A percentile compares a stretch with the other conserved stretches of the same genome.
Evolutionary conservation across 306 rosid species (phyloP).

Genomic region (Ziziphus jujuba): DNA sequence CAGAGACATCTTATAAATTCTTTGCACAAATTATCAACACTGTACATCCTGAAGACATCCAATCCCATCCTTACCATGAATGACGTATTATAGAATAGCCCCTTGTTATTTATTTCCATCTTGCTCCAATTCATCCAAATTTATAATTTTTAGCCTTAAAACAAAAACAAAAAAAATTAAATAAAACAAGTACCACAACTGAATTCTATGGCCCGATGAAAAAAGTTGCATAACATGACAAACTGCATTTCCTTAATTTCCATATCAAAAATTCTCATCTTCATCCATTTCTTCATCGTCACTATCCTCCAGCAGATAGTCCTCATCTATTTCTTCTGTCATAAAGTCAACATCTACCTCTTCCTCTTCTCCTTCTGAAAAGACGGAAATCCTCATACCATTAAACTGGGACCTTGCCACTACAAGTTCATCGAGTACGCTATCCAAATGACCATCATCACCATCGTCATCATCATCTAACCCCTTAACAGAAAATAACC

Average conservation of each 20-base stretch:
- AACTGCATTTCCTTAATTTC: constrained; percentile 3
- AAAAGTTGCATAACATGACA: too few relatives aligned
- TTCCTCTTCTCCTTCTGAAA: constrained; percentile 53
- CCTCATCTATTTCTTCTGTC: constrained; percentile 22
- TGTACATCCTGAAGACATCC: constrained; percentile 2
- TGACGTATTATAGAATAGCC: not conserved
- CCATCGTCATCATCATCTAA: constrained; percentile 32
- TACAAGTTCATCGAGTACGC: constrained; percentile 51
- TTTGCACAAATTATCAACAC: constrained; percentile 3
- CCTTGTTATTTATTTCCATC: constrained; percentile 7
- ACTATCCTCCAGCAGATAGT: constrained; percentile 29
- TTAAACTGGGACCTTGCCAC: constrained; percentile 31
- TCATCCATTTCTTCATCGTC: constrained; percentile 50
- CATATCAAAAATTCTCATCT: constrained; percentile 41
- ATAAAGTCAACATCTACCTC: constrained; percentile 16
- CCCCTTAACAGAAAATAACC: constrained; percentile 28
- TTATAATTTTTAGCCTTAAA: constrained; percentile 1
- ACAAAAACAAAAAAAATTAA: too few relatives aligned
- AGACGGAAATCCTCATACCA: constrained; percentile 43
- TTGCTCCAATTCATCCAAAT: not conserved
- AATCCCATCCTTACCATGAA: constrained; percentile 1
- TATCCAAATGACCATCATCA: constrained; percentile 40
- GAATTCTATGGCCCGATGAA: constrained; percentile 11
- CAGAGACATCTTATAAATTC: not conserved
- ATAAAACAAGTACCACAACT: constrained; percentile 9